These are phyloP conservation scores for Aspergillus caelatus DNA, from an alignment of 2,329 filamentous ascomycete genomes.

Conservation along the genomic window DNA sequence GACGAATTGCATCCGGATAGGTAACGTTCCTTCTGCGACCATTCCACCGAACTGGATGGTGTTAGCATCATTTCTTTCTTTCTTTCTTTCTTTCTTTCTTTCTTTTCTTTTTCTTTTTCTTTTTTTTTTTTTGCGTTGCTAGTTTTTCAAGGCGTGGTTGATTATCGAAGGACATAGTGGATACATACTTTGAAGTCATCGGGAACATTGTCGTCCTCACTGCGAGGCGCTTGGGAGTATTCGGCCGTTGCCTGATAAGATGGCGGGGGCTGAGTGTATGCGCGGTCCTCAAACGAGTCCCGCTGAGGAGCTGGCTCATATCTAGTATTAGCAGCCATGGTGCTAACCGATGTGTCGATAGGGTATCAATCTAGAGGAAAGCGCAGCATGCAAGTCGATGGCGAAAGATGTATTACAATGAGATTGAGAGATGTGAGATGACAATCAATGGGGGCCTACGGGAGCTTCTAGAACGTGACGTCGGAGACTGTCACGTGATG, in stretches of 20 bases:
- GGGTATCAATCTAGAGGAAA: neutral
- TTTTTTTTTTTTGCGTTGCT: too few species aligned
- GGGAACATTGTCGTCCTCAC: conserved; percentile 86
- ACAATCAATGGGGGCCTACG: conserved; percentile 2
- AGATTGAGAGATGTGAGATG: neutral
- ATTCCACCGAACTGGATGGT: conserved; percentile 77
- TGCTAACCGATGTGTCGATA: neutral
- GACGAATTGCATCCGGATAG: conserved; percentile 95
- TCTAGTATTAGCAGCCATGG: conserved; percentile 75
- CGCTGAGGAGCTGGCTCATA: conserved; percentile 82
- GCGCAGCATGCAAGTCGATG: neutral
- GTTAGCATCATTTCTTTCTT: conserved; percentile 15
- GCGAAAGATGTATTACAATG: neutral
- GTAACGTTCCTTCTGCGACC: conserved; percentile 89
- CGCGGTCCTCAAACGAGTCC: conserved; percentile 76
- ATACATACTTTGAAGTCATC: conserved; percentile 87
- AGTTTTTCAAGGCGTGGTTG: neutral
- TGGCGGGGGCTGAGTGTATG: conserved; percentile 77
- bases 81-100: neutral
- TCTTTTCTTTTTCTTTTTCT: too few species aligned
- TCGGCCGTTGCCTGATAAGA: conserved; percentile 71
- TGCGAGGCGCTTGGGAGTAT: conserved; percentile 66
- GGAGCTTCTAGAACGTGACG: conserved; percentile 13
- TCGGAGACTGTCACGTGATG: conserved; percentile 9
- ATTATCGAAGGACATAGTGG: neutral